Evolutionary conservation across 495 filamentous ascomycete genomes (phyloP), one percentile per base, ranked within the genome.

Genomic region (Talaromyces stipitatus): DNA sequence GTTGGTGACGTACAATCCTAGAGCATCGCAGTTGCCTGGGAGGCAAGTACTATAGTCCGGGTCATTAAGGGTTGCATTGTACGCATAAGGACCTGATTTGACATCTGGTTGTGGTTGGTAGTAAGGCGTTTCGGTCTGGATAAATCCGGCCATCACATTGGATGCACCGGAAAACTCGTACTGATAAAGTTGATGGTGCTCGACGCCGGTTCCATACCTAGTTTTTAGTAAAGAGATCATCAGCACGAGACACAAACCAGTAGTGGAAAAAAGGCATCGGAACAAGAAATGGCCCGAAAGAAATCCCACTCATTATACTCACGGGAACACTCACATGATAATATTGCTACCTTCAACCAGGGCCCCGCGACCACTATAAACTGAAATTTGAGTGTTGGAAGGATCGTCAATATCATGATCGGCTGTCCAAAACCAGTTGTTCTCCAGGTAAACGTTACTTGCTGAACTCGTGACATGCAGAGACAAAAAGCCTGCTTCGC

Each of bases 111-210:
- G 77, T 4, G 87, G 86, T 67, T 87, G 83, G 64, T 84, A 90
- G 78, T 80, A 68, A 54, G 86, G 88, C 1, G 90, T 90, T 69
- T 95, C 90, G 7, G 90, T 91, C 62, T 95, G 90, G 64, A 92
- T 85, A 67, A 87, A 82, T 18, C 86, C 86, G 66, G 83, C 84
- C 64, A 84, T 86, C 52, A 92, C 74, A 59, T 88, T 84, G 61
- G 81, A 73, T 4, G 89, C 87, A 47, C 79, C 80, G 50, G 76
- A 71, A 60, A 94, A 74, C 58, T 94, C 87, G 76, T 92, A 95
- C 66, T 95, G 88, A 65, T 91, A 91, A 1, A 95, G 77, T 4
- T 79, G 72, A 66, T 85, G 81, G 69, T 95, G 90, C 70, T 95
- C 90, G 4, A 84, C 84, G 0, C 79, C 78, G 0, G 89, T 92